phyloP scores from a whole-genome alignment of 2,329 filamentous ascomycete genomes.

The Cyphellophora europaea region DNA sequence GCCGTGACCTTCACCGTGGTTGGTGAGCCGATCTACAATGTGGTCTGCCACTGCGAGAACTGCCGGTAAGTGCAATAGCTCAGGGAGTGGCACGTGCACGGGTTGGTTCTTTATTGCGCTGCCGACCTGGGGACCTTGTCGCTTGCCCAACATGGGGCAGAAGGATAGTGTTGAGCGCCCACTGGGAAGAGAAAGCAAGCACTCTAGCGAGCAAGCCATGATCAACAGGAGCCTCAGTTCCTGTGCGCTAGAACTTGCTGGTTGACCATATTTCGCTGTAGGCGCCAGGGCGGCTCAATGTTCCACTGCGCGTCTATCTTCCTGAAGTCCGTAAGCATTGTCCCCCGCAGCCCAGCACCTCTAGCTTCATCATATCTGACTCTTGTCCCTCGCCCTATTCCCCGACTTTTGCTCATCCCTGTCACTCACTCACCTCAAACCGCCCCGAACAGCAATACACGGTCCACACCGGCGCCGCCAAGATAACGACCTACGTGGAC shows the following conservation, averaged over 20 bases:
- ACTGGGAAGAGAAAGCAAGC: no score
- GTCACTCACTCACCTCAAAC: no score
- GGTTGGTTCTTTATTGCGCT: not conserved
- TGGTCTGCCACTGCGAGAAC: slow-evolving; percentile 13
- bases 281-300: slow-evolving; percentile 11
- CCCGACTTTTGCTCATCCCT: no score
- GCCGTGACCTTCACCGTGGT: slow-evolving; percentile 10
- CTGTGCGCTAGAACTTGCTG: no score
- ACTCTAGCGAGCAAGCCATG: no score
- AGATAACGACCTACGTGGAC: slow-evolving; percentile 10
- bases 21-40: slow-evolving; percentile 12
- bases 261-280: no score
- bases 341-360: not conserved
- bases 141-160: no score
- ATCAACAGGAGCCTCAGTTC: no score
- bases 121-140: no score
- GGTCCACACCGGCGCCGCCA: slow-evolving; percentile 3
- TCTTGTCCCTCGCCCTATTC: no score
- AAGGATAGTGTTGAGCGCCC: no score
- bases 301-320: slow-evolving; percentile 12
- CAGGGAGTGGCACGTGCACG: not conserved
- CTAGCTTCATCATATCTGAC: not conserved
- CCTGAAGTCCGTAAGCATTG: slow-evolving; percentile 7
- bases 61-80: slow-evolving; percentile 8
- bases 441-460: slow-evolving; percentile 8